Percentiles rank a stretch among this genome's conserved stretches.
Evolutionary conservation across 2,329 filamentous ascomycete genomes (phyloP).

Genomic region (Pyrenophora teres): DNA sequence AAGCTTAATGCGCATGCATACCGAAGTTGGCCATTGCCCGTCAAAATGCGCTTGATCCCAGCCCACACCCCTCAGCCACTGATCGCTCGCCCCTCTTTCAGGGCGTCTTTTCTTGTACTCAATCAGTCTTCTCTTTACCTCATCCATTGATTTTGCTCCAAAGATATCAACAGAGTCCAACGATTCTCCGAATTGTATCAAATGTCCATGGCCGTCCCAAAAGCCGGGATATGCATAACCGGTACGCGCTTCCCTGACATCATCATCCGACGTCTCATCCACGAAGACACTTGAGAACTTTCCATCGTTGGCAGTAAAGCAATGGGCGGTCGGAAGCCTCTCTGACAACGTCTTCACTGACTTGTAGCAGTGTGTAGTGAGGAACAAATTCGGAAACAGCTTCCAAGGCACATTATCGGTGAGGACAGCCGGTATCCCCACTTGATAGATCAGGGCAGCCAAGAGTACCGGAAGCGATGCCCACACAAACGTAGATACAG

Average conservation of each 20-base stretch:
- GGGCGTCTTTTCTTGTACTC: slow-evolving; percentile 58
- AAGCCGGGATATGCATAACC: slow-evolving; percentile 69
- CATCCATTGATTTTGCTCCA: slow-evolving; percentile 59
- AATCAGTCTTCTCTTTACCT: slow-evolving; percentile 59
- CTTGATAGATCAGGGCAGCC: slow-evolving; percentile 36
- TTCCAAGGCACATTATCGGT: slow-evolving; percentile 24
- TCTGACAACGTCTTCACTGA: slow-evolving; percentile 52
- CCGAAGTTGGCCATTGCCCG: slow-evolving; percentile 66
- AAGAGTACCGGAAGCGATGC: slow-evolving; percentile 33
- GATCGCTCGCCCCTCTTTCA: slow-evolving; percentile 57
- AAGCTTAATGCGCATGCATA: slow-evolving; percentile 44
- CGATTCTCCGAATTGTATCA: slow-evolving; percentile 69
- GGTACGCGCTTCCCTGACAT: slow-evolving; percentile 25
- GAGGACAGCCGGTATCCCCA: slow-evolving; percentile 26
- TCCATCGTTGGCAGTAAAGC: slow-evolving; percentile 62
- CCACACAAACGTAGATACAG: slow-evolving; percentile 27
- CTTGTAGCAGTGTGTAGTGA: slow-evolving; percentile 50
- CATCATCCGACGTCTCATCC: slow-evolving; percentile 30
- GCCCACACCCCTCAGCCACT: slow-evolving; percentile 70
- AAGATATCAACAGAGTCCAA: slow-evolving; percentile 69
- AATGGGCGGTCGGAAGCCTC: slow-evolving; percentile 49
- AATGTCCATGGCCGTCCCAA: slow-evolving; percentile 73
- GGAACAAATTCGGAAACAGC: slow-evolving; percentile 31
- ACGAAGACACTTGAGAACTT: slow-evolving; percentile 50
- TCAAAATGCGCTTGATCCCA: slow-evolving; percentile 72